Percentiles rank a stretch among this genome's conserved stretches.
These are phyloP conservation scores for Aureobasidium namibiae DNA, from an alignment of 2,329 filamentous ascomycete species.

Conservation along the genomic window DNA sequence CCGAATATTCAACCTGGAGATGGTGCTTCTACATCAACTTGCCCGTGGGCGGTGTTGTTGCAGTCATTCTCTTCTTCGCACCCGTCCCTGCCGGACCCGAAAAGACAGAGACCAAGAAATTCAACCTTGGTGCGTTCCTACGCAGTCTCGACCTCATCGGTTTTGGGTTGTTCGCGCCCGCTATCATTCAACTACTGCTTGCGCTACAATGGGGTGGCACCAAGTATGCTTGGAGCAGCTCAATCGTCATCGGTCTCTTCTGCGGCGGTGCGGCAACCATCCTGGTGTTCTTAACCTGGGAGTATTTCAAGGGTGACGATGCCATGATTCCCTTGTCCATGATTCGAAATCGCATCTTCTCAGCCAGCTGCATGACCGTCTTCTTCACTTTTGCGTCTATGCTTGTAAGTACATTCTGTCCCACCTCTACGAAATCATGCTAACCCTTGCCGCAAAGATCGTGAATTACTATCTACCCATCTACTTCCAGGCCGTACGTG, in stretches of 20 bases:
- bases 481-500: constrained; percentile 25
- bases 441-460: neutral
- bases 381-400: constrained; percentile 23
- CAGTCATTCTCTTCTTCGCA: constrained; percentile 27
- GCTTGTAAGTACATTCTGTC: neutral
- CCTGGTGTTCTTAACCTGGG: constrained; percentile 10
- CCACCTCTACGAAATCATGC: neutral
- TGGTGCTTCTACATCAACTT: constrained; percentile 19
- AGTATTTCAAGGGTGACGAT: constrained; percentile 14
- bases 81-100: constrained; percentile 23
- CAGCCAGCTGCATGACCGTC: constrained; percentile 3
- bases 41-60: constrained; percentile 34
- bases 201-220: constrained; percentile 41
- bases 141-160: constrained; percentile 40
- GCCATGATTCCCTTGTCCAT: constrained; percentile 21
- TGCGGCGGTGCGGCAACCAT: neutral
- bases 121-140: constrained; percentile 34
- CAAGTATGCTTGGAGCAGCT: constrained; percentile 27
- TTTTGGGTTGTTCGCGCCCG: constrained; percentile 32
- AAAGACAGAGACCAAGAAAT: constrained; percentile 21
- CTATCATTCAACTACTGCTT: constrained; percentile 32
- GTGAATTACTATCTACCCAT: constrained; percentile 24
- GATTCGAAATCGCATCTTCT: constrained; percentile 26
- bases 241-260: constrained; percentile 16
- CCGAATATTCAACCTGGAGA: constrained; percentile 35